Evolutionary conservation across 768 basidiomycete species (phyloP), one percentile per base, ranked within the genome.

Genomic region (Panaeolus cyanescens): DNA sequence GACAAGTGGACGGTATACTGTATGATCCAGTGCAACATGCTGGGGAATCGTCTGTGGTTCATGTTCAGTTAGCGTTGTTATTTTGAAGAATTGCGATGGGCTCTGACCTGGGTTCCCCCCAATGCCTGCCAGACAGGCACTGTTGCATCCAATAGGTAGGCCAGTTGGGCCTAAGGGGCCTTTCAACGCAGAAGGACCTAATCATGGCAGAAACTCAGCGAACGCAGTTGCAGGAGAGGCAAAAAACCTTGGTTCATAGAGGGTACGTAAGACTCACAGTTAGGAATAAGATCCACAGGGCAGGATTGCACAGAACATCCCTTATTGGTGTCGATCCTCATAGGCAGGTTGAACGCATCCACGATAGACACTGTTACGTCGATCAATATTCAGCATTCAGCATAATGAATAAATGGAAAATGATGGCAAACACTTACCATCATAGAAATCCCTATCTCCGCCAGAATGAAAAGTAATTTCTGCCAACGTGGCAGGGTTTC

Each of bases 251-350:
- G n/a, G n/a, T n/a, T n/a, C n/a, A n/a, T n/a, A n/a, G n/a, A n/a
- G n/a, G n/a, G n/a, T n/a, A 34, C n/a, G 22, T 20, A 20, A 17
- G 10, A 28, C 59, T 33, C 36, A 84, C 85, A 87, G 62, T 77
- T 72, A 1, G 83, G 82, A 7, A 76, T 77, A 10, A 87, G 78
- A 62, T 87, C 85, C 4, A 50, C 45, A 28, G 45, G 45, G 45
- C 45, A 50, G 9, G 45, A 50, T 28, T 50, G 15, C 10, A 15
- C 9, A 8, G 68, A 67, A 64, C 86, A 88, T n/a, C 45, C 45
- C 45, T 50, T 50, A 28, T 50, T 50, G 15, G 12, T 50, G 45
- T 50, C 45, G 25, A 50, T 50, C 12, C 15, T 30, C 45, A 50
- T 28, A 13, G 45, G 45, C 45, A 50, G 30, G 13, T 50, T 50